phyloP scores from a whole-genome alignment of 768 basidiomycete species.

The Suillus variegatus region DNA sequence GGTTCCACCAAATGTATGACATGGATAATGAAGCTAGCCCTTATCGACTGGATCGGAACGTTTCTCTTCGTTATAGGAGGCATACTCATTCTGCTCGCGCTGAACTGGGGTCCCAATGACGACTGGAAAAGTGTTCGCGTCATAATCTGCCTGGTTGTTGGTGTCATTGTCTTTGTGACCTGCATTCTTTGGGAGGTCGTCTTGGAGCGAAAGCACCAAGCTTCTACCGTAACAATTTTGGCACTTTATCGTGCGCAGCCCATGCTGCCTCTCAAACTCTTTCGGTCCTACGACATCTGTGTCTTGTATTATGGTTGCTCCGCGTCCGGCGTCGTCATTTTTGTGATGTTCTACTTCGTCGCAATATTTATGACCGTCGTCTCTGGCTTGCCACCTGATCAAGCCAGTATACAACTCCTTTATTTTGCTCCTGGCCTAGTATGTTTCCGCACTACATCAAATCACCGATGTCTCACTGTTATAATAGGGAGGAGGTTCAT shows the following conservation, averaged over 20 bases:
- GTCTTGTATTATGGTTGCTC: constrained; percentile 40
- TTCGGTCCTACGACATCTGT: constrained; percentile 43
- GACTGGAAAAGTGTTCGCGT: constrained; percentile 45
- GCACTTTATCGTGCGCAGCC: constrained; percentile 35
- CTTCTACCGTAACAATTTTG: not conserved
- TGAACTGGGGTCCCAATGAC: constrained; percentile 51
- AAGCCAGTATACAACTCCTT: constrained; percentile 49
- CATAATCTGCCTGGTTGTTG: constrained; percentile 48
- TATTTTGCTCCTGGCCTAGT: constrained; percentile 54
- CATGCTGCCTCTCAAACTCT: constrained; percentile 49
- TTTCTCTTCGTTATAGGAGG: constrained; percentile 44
- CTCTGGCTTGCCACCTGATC: constrained; percentile 38
- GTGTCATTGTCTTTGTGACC: constrained; percentile 39
- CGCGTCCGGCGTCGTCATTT: constrained; percentile 47
- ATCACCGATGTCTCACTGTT: not conserved
- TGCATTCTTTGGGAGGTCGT: constrained; percentile 47
- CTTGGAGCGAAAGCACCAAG: constrained; percentile 30
- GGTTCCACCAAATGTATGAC: constrained; percentile 4
- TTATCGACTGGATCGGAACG: constrained; percentile 51
- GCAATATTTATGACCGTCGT: constrained; percentile 53
- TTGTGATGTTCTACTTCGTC: constrained; percentile 57
- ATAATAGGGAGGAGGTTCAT: constrained; percentile 39
- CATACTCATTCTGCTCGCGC: constrained; percentile 48
- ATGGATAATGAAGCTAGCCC: constrained; percentile 30
- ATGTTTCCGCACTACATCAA: constrained; percentile 11